Base-by-base conservation (phyloP, 108 stramenopile genomes). In the Fragilariopsis cylindrus region DNA sequence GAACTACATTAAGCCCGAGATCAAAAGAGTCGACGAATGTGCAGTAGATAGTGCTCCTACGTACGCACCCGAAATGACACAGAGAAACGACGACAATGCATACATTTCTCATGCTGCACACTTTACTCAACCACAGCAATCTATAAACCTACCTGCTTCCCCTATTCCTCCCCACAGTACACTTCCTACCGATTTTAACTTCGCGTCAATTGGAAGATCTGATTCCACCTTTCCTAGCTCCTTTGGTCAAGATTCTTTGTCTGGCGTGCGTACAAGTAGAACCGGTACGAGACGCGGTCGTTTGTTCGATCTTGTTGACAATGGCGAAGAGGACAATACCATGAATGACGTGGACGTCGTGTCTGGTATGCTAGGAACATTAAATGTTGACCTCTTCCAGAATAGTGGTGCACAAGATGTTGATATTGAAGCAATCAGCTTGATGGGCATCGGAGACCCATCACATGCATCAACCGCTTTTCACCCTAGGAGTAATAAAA, bases 371-470 rank as follows among this genome's bases (percentile, higher is more conserved):
- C 76, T 92, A 58, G 82, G 86, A 55, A 89, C 78, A 76, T 83
- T 95, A 52, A 81, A 81, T 55, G 77, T 84, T 63, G 82, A 78
- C 15, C 68, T 93, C 73, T 95, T 91, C 72, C 48, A 60, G n/a
- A 74, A 57, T 48, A 43, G 42, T 39, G 48, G 8, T 13, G 71
- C 48, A 18, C 79, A 82, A 48, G 90, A 95, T 57, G 81, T 95
- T 43, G 90, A 95, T 69, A 91, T 95, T 71, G 93, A 95, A 79
- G 93, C 91, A 13, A 92, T 94, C 49, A 90, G 89, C 67, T 47
- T 93, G 76, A 90, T 90, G 92, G 91, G 91, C 13, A 90, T 93
- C 56, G 87, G 87, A 11, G 71, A 60, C 11, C 52, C 75, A 16
- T 18, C 74, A 12, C 52, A 53, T 15, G 52, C 15, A 53, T 53